phyloP scores from a whole-genome alignment of 768 basidiomycete genomes.

The Rubroboletus satanas region DNA sequence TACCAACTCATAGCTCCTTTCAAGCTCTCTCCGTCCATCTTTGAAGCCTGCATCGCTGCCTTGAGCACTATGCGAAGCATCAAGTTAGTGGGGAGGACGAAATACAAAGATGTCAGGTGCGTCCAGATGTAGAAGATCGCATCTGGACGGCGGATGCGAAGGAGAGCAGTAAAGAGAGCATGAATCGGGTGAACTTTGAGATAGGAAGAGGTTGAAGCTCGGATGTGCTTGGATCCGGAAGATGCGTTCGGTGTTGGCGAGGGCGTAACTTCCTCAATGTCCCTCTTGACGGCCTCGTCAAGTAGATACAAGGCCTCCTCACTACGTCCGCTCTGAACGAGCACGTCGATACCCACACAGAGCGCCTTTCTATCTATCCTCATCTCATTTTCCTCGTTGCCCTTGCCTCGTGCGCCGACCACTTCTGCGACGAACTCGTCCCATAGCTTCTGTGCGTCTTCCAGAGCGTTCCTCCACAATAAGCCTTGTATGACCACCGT shows the following conservation, averaged over 20 bases:
- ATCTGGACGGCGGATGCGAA: constrained; percentile 54
- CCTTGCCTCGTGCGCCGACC: neutral
- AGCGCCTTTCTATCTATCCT: constrained; percentile 46
- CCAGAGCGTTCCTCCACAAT: constrained; percentile 38
- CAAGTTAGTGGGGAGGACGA: constrained; percentile 47
- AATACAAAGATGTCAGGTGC: constrained; percentile 56
- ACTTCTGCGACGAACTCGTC: constrained; percentile 31
- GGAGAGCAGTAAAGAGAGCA: constrained; percentile 47
- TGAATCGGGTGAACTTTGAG: constrained; percentile 34
- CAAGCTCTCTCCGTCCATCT: constrained; percentile 48
- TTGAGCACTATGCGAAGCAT: constrained; percentile 62
- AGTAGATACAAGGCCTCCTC: constrained; percentile 50
- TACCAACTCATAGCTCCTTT: constrained; percentile 44
- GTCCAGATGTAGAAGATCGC: constrained; percentile 66
- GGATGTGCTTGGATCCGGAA: neutral
- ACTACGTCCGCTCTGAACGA: constrained; percentile 41
- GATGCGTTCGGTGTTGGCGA: neutral
- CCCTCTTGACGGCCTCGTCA: constrained; percentile 35
- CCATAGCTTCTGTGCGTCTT: constrained; percentile 44
- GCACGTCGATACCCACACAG: constrained; percentile 46
- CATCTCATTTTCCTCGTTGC: constrained; percentile 8
- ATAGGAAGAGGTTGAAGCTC: constrained; percentile 2
- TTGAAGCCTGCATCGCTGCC: constrained; percentile 50
- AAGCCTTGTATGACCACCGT: constrained; percentile 55
- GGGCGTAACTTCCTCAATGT: constrained; percentile 6